phyloP scores from a whole-genome alignment of 495 filamentous ascomycete genomes.

The Talaromyces nanjingensis region DNA sequence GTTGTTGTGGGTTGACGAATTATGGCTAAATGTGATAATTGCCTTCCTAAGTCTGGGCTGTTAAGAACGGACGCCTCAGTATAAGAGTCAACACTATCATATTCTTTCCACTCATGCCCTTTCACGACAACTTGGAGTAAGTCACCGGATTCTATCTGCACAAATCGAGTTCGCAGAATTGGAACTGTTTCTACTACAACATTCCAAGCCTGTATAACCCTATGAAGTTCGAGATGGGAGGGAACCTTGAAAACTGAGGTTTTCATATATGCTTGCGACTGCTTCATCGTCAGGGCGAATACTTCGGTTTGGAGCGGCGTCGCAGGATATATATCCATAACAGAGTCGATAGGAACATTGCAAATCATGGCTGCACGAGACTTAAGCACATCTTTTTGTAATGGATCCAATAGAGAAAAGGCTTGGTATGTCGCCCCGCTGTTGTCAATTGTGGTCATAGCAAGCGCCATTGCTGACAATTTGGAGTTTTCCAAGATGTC shows the following conservation, averaged over 20 bases:
- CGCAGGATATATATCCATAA: constrained; percentile 49
- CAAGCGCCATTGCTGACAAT: constrained; percentile 27
- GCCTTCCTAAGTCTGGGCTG: too few species aligned
- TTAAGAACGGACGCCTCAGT: too few species aligned
- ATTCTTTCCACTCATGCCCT: neutral
- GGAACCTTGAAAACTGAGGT: constrained; percentile 23
- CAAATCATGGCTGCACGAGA: neutral
- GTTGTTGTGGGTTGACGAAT: constrained; percentile 6
- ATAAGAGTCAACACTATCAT: neutral
- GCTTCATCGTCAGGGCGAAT: constrained; percentile 38
- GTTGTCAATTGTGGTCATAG: too few species aligned
- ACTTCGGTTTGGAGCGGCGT: constrained; percentile 55
- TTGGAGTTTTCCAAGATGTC: constrained; percentile 29
- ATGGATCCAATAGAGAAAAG: too few species aligned
- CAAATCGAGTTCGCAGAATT: constrained; percentile 38
- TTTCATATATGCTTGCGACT: constrained; percentile 23
- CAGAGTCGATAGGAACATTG: constrained; percentile 1
- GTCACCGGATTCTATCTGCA: constrained; percentile 17
- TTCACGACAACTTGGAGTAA: constrained; percentile 32
- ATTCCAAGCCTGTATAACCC: constrained; percentile 34
- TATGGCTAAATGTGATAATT: too few species aligned
- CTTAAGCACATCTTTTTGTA: too few species aligned
- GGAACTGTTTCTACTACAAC: constrained; percentile 17
- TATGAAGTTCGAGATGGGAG: constrained; percentile 18
- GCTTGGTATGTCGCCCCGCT: too few species aligned